A percentile compares a stretch with the other conserved stretches of the same genome.
Conservation (phyloP, 2,329 filamentous ascomycete genomes). For the Sporothrix protearum region DNA sequence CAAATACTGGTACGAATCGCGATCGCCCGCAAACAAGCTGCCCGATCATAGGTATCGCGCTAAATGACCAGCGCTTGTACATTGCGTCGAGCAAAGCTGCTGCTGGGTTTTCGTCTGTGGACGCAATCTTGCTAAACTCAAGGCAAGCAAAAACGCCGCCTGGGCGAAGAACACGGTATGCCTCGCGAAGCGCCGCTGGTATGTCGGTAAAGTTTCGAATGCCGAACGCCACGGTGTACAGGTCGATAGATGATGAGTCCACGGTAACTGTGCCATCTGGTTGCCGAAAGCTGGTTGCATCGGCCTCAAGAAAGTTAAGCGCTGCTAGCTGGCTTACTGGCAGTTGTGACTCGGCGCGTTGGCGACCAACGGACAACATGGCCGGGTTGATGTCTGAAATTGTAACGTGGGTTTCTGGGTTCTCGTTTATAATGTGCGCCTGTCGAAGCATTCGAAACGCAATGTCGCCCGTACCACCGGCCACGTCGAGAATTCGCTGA, state of each 20-base stretch:
- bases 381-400: conserved; percentile 94
- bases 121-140: conserved; percentile 81
- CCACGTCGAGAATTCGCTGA: conserved; percentile 86
- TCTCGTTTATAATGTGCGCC: conserved; percentile 73
- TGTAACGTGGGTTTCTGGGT: conserved; percentile 76
- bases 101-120: conserved; percentile 41
- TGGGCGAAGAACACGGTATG: conserved; percentile 83
- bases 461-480: conserved; percentile 95
- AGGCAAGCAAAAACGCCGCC: conserved; percentile 95
- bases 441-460: conserved; percentile 94
- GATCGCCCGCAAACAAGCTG: conserved; percentile 87
- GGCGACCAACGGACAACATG: conserved; percentile 85
- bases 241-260: conserved; percentile 69
- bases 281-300: conserved; percentile 67
- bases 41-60: conserved; percentile 89
- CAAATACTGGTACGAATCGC: conserved; percentile 96
- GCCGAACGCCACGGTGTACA: conserved; percentile 97
- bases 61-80: conserved; percentile 96
- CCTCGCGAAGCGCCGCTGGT: conserved; percentile 74
- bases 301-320: conserved; percentile 80
- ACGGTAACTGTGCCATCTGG: conserved; percentile 48
- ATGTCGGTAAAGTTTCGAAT: conserved; percentile 98
- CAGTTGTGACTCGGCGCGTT: conserved; percentile 63
- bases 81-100: conserved; percentile 74
- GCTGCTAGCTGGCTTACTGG: conserved; percentile 53